phyloP scores from a whole-genome alignment of 2,329 filamentous ascomycete genomes.

The Trichoderma hamatum region DNA sequence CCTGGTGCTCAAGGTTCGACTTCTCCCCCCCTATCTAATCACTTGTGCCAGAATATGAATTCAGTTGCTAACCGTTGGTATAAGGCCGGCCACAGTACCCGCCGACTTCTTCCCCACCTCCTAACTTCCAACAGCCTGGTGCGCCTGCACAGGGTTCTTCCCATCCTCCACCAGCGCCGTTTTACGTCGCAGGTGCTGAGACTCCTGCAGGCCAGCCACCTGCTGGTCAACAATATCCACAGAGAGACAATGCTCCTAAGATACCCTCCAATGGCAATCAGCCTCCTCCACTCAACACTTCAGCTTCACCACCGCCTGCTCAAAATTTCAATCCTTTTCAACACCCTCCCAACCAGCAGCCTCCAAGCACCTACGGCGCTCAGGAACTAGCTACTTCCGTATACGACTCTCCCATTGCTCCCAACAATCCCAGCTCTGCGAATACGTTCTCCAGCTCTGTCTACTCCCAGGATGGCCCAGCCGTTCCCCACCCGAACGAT shows the following conservation, averaged over 20 bases:
- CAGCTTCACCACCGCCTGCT: conserved; percentile 55
- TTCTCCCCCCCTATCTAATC: background rate
- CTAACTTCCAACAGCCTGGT: conserved; percentile 57
- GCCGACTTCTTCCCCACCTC: conserved; percentile 52
- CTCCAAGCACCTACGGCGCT: conserved; percentile 50
- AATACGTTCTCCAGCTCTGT: conserved; percentile 51
- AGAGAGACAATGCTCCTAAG: conserved; percentile 55
- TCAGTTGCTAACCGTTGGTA: conserved; percentile 20
- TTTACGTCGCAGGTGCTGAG: conserved; percentile 66
- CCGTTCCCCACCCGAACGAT: conserved; percentile 35
- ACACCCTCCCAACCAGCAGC: conserved; percentile 36
- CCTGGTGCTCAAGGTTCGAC: conserved; percentile 34
- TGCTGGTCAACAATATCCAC: conserved; percentile 54
- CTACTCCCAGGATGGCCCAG: conserved; percentile 53
- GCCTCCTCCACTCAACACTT: conserved; percentile 55
- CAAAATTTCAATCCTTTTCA: conserved; percentile 50
- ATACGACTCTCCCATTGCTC: conserved; percentile 72
- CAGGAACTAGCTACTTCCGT: conserved; percentile 78
- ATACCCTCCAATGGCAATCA: conserved; percentile 52
- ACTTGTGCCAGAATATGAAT: background rate
- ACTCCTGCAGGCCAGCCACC: conserved; percentile 36
- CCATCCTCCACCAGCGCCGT: conserved; percentile 55
- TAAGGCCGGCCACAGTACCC: conserved; percentile 53
- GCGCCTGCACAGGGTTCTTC: conserved; percentile 42
- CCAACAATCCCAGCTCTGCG: conserved; percentile 51